Conservation (phyloP, 805 yeast genomes). For the Kregervanrija pseudodelftensis region DNA sequence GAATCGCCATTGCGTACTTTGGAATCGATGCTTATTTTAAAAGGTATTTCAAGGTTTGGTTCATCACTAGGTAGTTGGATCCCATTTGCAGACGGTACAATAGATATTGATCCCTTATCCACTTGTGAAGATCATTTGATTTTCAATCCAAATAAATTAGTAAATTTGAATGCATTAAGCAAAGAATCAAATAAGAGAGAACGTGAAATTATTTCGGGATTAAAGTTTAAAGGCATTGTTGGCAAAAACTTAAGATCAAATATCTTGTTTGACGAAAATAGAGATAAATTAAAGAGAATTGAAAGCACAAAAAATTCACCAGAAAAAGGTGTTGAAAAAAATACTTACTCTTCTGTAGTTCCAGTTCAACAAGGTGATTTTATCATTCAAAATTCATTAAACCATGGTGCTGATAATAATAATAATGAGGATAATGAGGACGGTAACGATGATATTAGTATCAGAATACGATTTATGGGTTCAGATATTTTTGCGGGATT, state of each 20-base stretch:
- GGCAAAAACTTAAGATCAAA: slow-evolving; percentile 28
- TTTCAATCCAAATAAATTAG: slow-evolving; percentile 22
- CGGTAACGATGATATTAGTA: slow-evolving; percentile 15
- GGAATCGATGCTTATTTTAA: slow-evolving; percentile 47
- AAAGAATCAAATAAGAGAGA: slow-evolving; percentile 6
- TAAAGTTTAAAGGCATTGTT: slow-evolving; percentile 55
- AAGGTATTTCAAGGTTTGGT: slow-evolving; percentile 57
- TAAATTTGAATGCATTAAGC: slow-evolving; percentile 9
- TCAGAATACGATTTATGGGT: slow-evolving; percentile 43
- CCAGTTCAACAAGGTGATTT: slow-evolving; percentile 52
- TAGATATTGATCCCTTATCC: slow-evolving; percentile 60
- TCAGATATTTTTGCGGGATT: slow-evolving; percentile 73
- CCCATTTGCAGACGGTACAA: slow-evolving; percentile 59
- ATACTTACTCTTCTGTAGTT: slow-evolving; percentile 43
- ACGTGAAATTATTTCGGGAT: slow-evolving; percentile 39
- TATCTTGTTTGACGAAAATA: slow-evolving; percentile 33
- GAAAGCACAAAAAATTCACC: slow-evolving; percentile 1
- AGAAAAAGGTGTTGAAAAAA: slow-evolving; percentile 12
- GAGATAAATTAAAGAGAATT: slow-evolving; percentile 7
- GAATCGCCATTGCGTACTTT: slow-evolving; percentile 38
- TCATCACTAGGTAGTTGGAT: slow-evolving; percentile 66
- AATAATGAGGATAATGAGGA: slow-evolving; percentile 11
- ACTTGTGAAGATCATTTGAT: slow-evolving; percentile 35
- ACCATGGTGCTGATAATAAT: background rate
- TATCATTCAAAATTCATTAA: slow-evolving; percentile 27